Conservation (phyloP, 208 protist genomes). For the Leishmania lainsoni region DNA sequence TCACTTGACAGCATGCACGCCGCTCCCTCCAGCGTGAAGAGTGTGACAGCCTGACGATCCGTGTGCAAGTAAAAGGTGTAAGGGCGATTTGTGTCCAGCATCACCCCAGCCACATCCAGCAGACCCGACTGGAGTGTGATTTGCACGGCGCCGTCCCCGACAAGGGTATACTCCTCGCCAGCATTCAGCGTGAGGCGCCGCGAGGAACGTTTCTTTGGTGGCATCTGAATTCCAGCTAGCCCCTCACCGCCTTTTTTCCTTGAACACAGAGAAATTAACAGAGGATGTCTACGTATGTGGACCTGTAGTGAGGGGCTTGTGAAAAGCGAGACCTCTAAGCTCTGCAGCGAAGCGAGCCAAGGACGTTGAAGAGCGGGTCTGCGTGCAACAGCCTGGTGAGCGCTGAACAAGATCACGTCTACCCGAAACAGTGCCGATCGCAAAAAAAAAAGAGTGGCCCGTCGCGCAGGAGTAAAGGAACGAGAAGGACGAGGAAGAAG, state of each 20-base stretch:
- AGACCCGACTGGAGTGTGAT: conserved; percentile 69
- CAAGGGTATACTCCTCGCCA: conserved; percentile 77
- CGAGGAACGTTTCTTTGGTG: conserved; percentile 40
- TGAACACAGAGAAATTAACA: neutral
- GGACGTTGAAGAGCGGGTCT: neutral
- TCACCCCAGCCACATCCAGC: conserved; percentile 68
- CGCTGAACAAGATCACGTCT: neutral
- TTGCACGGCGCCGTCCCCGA: conserved; percentile 44
- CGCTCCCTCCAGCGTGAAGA: conserved; percentile 82
- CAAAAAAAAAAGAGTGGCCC: conserved; percentile 6
- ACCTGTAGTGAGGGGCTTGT: neutral
- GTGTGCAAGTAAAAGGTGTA: conserved; percentile 54
- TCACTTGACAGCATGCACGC: conserved; percentile 45
- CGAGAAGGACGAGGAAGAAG: neutral
- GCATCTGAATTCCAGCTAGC: conserved; percentile 33
- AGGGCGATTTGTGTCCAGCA: conserved; percentile 53
- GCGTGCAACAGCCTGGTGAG: neutral
- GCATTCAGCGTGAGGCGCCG: conserved; percentile 64
- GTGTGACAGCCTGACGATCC: conserved; percentile 39
- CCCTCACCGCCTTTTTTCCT: neutral
- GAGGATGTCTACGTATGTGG: neutral
- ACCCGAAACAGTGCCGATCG: neutral
- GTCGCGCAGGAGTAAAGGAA: conserved; percentile 4
- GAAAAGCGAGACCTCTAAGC: conserved; percentile 12
- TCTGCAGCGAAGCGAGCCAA: neutral